Evolutionary conservation across 805 yeast species (phyloP), one percentile per base, ranked within the genome.

Genomic region (Saccharomycopsis babjevae): DNA sequence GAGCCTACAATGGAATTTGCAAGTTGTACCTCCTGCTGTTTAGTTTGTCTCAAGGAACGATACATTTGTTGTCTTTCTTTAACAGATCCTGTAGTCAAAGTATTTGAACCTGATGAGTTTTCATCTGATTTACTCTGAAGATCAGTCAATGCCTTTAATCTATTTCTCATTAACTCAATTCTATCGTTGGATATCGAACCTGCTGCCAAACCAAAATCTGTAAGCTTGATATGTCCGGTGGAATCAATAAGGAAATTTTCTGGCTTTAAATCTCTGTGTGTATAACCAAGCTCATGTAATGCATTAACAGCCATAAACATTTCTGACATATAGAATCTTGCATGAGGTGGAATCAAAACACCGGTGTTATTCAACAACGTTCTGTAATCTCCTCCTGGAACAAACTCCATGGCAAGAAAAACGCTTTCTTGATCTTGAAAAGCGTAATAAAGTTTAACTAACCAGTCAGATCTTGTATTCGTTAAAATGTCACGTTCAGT

Each of bases 331-430:
- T 94, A 94, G 75, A 94, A 94, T 62, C 98, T 82, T 0, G 98
- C 96, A 70, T 94, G 99, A 3, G 96, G 91, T 1, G 98, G 96
- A 63, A 89, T 88, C 67, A 94, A 77, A 61, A 88, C 88, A 40
- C 97, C 97, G 5, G 98, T 93, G 71, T 92, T 93, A 72, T 91
- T 92, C 66, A 94, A 81, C 63, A 94, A 76, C 0, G 99, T 94
- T 70, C 99, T 85, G 77, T 89, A 94, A 71, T 94, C 99, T 59
- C 99, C 99, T 62, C 99, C 99, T 8, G 99, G 97, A n/a, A 94
- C 99, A 73, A 89, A 94, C 72, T 94, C 99, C 99, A 94, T 94
- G 1, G 99, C 99, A 69, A 94, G 78, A 68, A 89, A 94, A 36
- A 94, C 88, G 69, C 88, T 88, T 64, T 88, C 92, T 0, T 85